Evolutionary conservation across 345 rosid genomes (phyloP).

Genomic region (Linum trigynum): DNA sequence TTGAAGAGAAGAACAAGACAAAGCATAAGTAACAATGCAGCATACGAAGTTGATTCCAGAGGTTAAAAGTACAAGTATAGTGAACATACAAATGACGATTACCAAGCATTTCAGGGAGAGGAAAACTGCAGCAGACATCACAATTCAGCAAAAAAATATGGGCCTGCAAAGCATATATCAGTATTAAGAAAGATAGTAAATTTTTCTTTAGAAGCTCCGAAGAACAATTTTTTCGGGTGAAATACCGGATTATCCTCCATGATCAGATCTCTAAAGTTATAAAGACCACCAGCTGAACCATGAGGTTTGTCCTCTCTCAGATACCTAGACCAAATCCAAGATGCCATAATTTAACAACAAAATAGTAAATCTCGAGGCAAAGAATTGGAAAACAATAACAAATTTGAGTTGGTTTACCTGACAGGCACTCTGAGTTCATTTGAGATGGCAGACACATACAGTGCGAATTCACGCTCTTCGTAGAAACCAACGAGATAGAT

Average conservation of each 20-base stretch:
- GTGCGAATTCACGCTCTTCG: slow-evolving; percentile 26
- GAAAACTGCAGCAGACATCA: slow-evolving; percentile 86
- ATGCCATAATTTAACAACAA: neutral
- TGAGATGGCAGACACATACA: slow-evolving; percentile 26
- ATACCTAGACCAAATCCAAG: slow-evolving; percentile 14
- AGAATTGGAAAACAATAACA: neutral
- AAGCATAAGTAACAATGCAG: neutral
- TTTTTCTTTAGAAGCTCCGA: neutral
- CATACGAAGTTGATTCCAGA: slow-evolving; percentile 7
- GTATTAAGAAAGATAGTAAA: neutral
- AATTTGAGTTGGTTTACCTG: slow-evolving; percentile 13
- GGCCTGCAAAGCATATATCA: neutral
- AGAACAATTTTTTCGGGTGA: neutral
- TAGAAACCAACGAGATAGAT: slow-evolving; percentile 29
- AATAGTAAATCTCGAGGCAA: neutral
- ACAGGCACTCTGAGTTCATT: slow-evolving; percentile 27
- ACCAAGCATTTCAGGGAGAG: slow-evolving; percentile 68
- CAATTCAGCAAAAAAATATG: slow-evolving; percentile 43
- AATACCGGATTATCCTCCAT: slow-evolving; percentile 27
- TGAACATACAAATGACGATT: slow-evolving; percentile 5
- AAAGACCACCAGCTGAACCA: slow-evolving; percentile 34
- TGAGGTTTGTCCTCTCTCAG: slow-evolving; percentile 28
- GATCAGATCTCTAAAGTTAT: slow-evolving; percentile 22
- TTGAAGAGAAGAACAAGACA: slow-evolving; percentile 6
- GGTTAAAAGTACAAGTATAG: neutral